These are phyloP conservation scores for Exophiala dermatitidis DNA, from an alignment of 2,329 filamentous ascomycete genomes.

Conservation along the genomic window DNA sequence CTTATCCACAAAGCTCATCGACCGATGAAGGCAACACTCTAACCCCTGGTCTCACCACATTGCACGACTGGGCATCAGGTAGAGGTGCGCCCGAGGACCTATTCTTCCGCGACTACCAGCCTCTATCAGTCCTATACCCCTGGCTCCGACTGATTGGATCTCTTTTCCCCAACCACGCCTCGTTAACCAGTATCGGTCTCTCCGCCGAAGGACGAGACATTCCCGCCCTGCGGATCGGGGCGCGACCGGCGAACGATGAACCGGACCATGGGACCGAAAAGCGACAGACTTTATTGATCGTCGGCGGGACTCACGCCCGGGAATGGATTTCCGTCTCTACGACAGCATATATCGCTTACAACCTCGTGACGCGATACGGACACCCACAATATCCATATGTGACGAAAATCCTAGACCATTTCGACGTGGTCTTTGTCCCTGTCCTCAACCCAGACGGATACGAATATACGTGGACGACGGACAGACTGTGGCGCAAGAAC, in stretches of 20 bases:
- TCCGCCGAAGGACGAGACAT: conserved; percentile 85
- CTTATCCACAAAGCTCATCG: conserved; percentile 49
- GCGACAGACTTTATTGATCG: conserved; percentile 72
- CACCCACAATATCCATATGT: conserved; percentile 55
- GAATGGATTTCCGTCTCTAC: conserved; percentile 96
- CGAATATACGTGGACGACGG: conserved; percentile 83
- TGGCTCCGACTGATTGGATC: conserved; percentile 89
- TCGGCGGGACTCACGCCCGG: conserved; percentile 81
- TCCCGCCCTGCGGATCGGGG: conserved; percentile 68
- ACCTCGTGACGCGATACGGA: conserved; percentile 73
- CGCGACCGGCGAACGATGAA: conserved; percentile 31
- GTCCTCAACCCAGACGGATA: conserved; percentile 91
- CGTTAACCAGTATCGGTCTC: conserved; percentile 68
- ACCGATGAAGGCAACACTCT: conserved; percentile 25
- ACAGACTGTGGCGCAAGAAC: conserved; percentile 93
- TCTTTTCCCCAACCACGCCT: conserved; percentile 78
- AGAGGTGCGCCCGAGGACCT: conserved; percentile 46
- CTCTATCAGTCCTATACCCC: conserved; percentile 70
- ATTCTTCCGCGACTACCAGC: conserved; percentile 91
- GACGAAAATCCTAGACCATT: conserved; percentile 70
- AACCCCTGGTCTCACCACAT: conserved; percentile 19
- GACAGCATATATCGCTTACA: conserved; percentile 85
- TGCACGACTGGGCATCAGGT: conserved; percentile 36
- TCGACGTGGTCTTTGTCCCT: conserved; percentile 83
- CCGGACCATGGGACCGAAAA: conserved; percentile 37